These are phyloP conservation scores for Pythium phragmitis DNA, from an alignment of 352 stramenopile species.

Conservation along the genomic window DNA sequence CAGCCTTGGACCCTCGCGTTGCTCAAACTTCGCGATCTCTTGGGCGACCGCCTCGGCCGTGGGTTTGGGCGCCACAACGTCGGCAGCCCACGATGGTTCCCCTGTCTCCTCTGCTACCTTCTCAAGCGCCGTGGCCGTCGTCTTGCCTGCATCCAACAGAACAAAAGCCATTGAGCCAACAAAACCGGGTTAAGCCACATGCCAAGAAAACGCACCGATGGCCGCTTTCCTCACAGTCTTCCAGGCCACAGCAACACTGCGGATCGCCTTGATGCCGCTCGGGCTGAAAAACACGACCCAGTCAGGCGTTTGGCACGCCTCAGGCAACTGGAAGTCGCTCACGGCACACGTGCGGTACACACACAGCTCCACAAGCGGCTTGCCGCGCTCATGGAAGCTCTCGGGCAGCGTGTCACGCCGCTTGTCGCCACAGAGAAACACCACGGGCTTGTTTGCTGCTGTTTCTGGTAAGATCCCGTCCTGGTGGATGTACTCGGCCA, in stretches of 20 bases:
- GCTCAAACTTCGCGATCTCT: constrained; percentile 50
- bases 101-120: constrained; percentile 40
- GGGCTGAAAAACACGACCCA: constrained; percentile 86
- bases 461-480: constrained; percentile 36
- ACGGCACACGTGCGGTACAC: constrained; percentile 66
- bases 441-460: constrained; percentile 43
- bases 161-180: neutral
- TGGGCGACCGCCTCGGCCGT: constrained; percentile 50
- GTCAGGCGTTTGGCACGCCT: constrained; percentile 34
- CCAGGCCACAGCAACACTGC: constrained; percentile 46
- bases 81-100: constrained; percentile 44
- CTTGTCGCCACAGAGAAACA: constrained; percentile 83
- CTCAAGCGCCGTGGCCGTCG: constrained; percentile 54
- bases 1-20: neutral
- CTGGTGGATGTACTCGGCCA: constrained; percentile 46
- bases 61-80: constrained; percentile 54
- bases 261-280: constrained; percentile 64
- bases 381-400: constrained; percentile 48
- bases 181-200: neutral
- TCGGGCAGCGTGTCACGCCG: constrained; percentile 55
- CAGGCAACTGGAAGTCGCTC: constrained; percentile 43
- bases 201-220: constrained; percentile 46
- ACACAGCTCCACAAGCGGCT: constrained; percentile 56
- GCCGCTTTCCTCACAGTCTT: constrained; percentile 65
- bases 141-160: constrained; percentile 47